Percentiles rank a stretch among this genome's conserved stretches.
Evolutionary conservation across 495 filamentous ascomycete genomes (phyloP).

Genomic region (Penicillium verhagenii): DNA sequence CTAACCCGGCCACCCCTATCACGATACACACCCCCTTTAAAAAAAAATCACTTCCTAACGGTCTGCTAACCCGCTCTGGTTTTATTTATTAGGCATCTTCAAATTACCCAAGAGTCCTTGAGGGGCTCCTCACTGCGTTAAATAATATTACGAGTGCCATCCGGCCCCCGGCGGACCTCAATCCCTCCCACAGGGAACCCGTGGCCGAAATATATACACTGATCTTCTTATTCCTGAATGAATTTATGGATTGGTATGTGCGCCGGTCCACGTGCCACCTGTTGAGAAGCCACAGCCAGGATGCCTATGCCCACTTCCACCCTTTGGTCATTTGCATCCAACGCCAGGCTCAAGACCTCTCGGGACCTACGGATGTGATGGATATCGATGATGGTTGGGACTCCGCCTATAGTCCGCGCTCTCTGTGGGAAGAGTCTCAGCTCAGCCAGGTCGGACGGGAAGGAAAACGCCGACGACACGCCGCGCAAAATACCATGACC

Average conservation of each 20-base stretch:
- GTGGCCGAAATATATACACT: constrained; percentile 45
- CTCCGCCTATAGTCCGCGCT: constrained; percentile 22
- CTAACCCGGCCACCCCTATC: background rate
- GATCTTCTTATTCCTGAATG: constrained; percentile 47
- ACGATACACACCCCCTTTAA: background rate
- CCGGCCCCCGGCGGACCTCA: constrained; percentile 15
- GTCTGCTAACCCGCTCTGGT: background rate
- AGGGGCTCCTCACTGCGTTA: constrained; percentile 42
- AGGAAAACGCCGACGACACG: constrained; percentile 34
- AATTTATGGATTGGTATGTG: constrained; percentile 50
- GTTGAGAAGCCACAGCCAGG: constrained; percentile 46
- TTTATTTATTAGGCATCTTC: constrained; percentile 40
- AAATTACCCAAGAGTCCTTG: constrained; percentile 45
- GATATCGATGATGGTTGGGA: constrained; percentile 31
- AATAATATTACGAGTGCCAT: constrained; percentile 44
- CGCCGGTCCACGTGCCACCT: constrained; percentile 40
- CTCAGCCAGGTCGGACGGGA: constrained; percentile 41
- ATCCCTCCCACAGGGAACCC: constrained; percentile 22
- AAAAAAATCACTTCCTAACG: no score
- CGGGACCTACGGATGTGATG: constrained; percentile 21
- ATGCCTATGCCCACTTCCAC: constrained; percentile 43
- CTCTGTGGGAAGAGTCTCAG: constrained; percentile 37
- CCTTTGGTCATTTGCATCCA: constrained; percentile 41
- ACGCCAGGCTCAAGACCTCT: constrained; percentile 24
- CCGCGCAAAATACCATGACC: constrained; percentile 40